A percentile compares a stretch with the other conserved stretches of the same genome.
These are phyloP conservation scores for Russula lepida DNA, from an alignment of 768 basidiomycete species.

Conservation along the genomic window DNA sequence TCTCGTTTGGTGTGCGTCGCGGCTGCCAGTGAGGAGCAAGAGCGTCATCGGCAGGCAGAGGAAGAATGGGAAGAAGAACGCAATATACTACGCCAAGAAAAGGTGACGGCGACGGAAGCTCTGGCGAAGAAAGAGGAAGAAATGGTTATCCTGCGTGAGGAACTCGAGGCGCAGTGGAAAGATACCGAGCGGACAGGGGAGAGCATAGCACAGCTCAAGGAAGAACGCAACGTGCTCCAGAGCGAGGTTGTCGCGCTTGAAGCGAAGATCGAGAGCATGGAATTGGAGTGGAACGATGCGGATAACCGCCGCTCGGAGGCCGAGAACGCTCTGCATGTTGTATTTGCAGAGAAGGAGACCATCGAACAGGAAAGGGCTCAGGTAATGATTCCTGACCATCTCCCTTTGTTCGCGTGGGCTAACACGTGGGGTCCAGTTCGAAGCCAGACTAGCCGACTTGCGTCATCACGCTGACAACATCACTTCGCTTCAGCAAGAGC, in stretches of 20 bases:
- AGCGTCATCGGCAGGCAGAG: slow-evolving; percentile 35
- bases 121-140: slow-evolving; percentile 27
- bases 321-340: slow-evolving; percentile 46
- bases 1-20: slow-evolving; percentile 30
- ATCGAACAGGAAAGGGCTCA: slow-evolving; percentile 33
- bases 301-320: slow-evolving; percentile 50
- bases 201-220: slow-evolving; percentile 33
- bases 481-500: slow-evolving; percentile 46
- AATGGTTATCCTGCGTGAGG: slow-evolving; percentile 40
- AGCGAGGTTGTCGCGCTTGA: slow-evolving; percentile 25
- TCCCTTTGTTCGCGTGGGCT: background rate
- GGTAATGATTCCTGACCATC: background rate
- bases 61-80: slow-evolving; percentile 46
- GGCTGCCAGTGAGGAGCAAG: slow-evolving; percentile 28
- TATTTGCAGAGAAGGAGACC: slow-evolving; percentile 43
- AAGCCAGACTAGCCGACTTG: slow-evolving; percentile 44
- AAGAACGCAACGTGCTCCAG: slow-evolving; percentile 27
- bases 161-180: slow-evolving; percentile 67
- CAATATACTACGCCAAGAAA: slow-evolving; percentile 34
- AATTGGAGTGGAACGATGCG: slow-evolving; percentile 46
- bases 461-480: slow-evolving; percentile 45
- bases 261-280: slow-evolving; percentile 33
- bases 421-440: slow-evolving; percentile 35
- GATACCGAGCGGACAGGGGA: slow-evolving; percentile 51
- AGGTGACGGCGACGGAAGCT: slow-evolving; percentile 32